Percentiles rank a stretch among this genome's conserved stretches.
Conservation (phyloP, 371 early-diverging fungal genomes). For the Mycotypha africana region DNA sequence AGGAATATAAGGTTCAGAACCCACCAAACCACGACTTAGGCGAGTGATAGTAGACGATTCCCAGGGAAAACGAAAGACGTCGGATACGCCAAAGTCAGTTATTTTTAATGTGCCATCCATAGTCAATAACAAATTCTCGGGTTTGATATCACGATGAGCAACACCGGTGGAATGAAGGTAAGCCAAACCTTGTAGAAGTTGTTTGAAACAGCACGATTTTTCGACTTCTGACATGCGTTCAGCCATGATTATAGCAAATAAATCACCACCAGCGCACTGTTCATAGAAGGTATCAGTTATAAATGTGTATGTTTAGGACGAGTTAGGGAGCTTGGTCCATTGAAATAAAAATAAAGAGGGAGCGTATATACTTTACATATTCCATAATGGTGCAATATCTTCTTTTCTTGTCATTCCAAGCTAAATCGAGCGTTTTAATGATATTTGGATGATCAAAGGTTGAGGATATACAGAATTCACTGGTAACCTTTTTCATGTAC, state of each 20-base stretch:
- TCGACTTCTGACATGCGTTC: constrained; percentile 62
- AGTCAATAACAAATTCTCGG: constrained; percentile 89
- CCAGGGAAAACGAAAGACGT: constrained; percentile 83
- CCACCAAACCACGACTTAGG: constrained; percentile 71
- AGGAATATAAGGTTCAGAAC: constrained; percentile 86
- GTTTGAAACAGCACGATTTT: constrained; percentile 82
- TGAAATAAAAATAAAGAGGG: too few species aligned
- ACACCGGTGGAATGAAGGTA: constrained; percentile 92
- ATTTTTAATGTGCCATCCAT: constrained; percentile 79
- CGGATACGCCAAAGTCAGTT: constrained; percentile 94
- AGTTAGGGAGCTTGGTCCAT: too few species aligned
- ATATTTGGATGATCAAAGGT: constrained; percentile 84
- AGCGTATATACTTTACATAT: constrained; percentile 8
- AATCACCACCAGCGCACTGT: constrained; percentile 70
- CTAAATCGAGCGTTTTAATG: constrained; percentile 87
- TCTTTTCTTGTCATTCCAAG: constrained; percentile 75
- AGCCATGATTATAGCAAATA: constrained; percentile 63
- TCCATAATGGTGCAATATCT: constrained; percentile 96
- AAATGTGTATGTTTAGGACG: too few species aligned
- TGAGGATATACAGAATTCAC: constrained; percentile 91
- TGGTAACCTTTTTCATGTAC: constrained; percentile 84
- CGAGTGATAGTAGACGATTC: constrained; percentile 53
- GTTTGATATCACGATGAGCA: constrained; percentile 82
- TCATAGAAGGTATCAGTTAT: neutral
- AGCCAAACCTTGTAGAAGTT: constrained; percentile 79